phyloP scores from a whole-genome alignment of 2,329 filamentous ascomycete species.

The Microthyrium microscopicum region DNA sequence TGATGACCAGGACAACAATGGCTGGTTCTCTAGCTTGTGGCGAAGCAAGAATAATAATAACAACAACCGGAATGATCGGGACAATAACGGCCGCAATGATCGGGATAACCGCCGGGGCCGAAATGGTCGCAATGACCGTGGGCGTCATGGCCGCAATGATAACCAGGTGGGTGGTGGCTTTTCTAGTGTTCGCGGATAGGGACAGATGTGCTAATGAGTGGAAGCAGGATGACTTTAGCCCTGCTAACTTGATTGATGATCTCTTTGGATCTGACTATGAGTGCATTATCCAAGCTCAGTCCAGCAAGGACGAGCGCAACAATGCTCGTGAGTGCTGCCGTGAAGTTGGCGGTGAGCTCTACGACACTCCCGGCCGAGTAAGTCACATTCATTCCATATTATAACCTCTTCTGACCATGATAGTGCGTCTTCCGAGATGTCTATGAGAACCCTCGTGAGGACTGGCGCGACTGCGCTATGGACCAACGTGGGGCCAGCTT shows the following conservation, averaged over 20 bases:
- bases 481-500: slow-evolving; percentile 1
- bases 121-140: background rate
- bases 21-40: background rate
- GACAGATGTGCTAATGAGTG: no score
- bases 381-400: background rate
- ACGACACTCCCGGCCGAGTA: background rate
- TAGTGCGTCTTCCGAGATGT: slow-evolving; percentile 1
- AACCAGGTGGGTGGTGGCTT: background rate
- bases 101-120: background rate
- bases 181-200: no score
- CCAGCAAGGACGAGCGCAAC: background rate
- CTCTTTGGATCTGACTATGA: background rate
- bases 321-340: slow-evolving; percentile 1
- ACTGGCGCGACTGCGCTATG: slow-evolving; percentile 5
- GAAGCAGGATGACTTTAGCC: background rate
- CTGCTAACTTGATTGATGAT: background rate
- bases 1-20: background rate
- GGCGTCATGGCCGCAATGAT: background rate
- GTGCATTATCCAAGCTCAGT: background rate
- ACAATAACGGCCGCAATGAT: background rate
- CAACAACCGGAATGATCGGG: background rate
- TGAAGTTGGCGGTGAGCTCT: slow-evolving; percentile 1
- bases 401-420: background rate
- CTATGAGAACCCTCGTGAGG: background rate
- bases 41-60: no score